A percentile compares a stretch with the other conserved stretches of the same genome.
Evolutionary conservation across 2,329 filamentous ascomycete genomes (phyloP).

Genomic region (Dactylellina leptospora): DNA sequence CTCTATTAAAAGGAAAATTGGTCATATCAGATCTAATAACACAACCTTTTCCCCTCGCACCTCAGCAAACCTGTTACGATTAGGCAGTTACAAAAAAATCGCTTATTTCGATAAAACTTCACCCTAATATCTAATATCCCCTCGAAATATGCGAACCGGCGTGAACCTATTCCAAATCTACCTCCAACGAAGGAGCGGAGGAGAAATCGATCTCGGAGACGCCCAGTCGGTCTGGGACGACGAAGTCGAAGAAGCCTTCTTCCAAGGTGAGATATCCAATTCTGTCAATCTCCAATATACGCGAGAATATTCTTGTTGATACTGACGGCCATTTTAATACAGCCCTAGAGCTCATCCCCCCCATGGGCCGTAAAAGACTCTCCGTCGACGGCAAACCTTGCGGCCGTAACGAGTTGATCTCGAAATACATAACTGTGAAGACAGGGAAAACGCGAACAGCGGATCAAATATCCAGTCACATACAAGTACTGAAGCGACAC

Average conservation of each 20-base stretch:
- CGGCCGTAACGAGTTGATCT: slow-evolving; percentile 75
- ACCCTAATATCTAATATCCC: neutral
- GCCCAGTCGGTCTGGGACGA: slow-evolving; percentile 67
- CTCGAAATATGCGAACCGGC: too few relatives aligned
- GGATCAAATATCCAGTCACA: slow-evolving; percentile 75
- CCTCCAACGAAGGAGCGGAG: slow-evolving; percentile 71
- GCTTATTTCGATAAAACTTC: neutral
- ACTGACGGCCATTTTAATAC: neutral
- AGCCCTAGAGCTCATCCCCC: slow-evolving; percentile 71
- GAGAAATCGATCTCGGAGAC: slow-evolving; percentile 57
- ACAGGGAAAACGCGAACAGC: slow-evolving; percentile 61
- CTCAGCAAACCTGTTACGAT: neutral
- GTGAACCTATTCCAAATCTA: slow-evolving; percentile 69
- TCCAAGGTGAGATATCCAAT: slow-evolving; percentile 67
- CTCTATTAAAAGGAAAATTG: neutral
- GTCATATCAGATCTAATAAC: neutral
- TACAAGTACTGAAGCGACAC: slow-evolving; percentile 75
- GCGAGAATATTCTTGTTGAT: neutral
- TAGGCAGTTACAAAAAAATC: neutral
- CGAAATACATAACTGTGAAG: slow-evolving; percentile 69
- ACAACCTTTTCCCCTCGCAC: neutral
- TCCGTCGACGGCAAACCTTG: slow-evolving; percentile 71
- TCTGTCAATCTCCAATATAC: neutral
- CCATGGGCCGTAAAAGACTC: slow-evolving; percentile 73
- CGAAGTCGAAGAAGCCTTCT: slow-evolving; percentile 71